phyloP scores from a whole-genome alignment of 1,139 yeast genomes.

The Chernovozyma sophiae-reginae region DNA sequence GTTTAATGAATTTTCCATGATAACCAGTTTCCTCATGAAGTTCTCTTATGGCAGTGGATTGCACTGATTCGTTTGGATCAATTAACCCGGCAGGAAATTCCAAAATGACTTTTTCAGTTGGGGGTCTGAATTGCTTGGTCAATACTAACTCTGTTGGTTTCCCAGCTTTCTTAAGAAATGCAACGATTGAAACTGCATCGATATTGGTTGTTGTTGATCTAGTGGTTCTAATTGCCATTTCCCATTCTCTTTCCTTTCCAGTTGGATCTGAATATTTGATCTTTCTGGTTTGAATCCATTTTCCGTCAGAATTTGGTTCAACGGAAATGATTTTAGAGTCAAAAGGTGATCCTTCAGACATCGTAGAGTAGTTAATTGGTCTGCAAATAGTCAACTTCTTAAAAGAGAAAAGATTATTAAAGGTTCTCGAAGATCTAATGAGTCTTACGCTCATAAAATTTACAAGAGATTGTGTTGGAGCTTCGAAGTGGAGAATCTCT shows the following conservation, averaged over 20 bases:
- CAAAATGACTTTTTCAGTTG: constrained; percentile 79
- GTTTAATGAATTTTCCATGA: constrained; percentile 52
- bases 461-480: too few relatives aligned
- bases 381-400: too few relatives aligned
- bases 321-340: constrained; percentile 30
- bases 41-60: constrained; percentile 81
- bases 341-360: constrained; percentile 29
- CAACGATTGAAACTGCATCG: constrained; percentile 89
- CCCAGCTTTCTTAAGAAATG: constrained; percentile 52
- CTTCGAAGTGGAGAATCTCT: too few relatives aligned
- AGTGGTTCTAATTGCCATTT: constrained; percentile 82
- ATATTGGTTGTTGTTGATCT: constrained; percentile 60
- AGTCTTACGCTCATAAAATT: background rate
- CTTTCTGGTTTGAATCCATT: constrained; percentile 49
- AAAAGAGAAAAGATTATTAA: too few relatives aligned
- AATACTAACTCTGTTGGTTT: constrained; percentile 55
- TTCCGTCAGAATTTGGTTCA: constrained; percentile 30
- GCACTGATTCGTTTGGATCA: constrained; percentile 77
- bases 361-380: background rate
- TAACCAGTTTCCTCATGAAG: constrained; percentile 91
- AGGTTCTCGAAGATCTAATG: background rate
- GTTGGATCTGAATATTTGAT: constrained; percentile 67
- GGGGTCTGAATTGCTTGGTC: constrained; percentile 90
- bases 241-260: constrained; percentile 76
- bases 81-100: constrained; percentile 95